Evolutionary conservation across 2,329 filamentous ascomycete genomes (phyloP), one percentile per base, ranked within the genome.

Genomic region (Pestalotiopsis fici): DNA sequence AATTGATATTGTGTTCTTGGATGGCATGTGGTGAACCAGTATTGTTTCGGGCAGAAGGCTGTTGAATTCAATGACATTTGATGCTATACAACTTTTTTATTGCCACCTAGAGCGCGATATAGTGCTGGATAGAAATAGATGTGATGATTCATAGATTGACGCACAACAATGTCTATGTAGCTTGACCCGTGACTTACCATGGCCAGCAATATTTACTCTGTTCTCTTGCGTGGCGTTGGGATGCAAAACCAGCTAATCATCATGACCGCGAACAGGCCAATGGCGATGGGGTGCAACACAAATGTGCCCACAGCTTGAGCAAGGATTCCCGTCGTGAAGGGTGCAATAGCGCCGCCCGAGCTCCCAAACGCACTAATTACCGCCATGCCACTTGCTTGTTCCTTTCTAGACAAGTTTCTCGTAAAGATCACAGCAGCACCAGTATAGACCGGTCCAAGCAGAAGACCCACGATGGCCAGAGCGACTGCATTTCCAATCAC

Each of bases 371-470:
- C 89, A 25, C 86, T 88, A 68, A 93, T 92, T 66, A 92, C 87
- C 2, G 90, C 86, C 71, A 93, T 84, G 1, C 88, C 87, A 55
- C 86, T 88, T 21, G 91, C 85, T 69, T 90, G 87, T 66, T 93
- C 82, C 50, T 84, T 80, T 18, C 86, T 81, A 18, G 85, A 86
- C 76, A 94, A 83, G 43, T 86, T 80, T 50, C 87, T 82, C 65
- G 90, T 85, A 71, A 93, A 90, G 5, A 93, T 83, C 0, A 87
- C 86, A 3, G 87, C 85, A 0, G 90, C 88, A 75, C 91, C 94
- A 0, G 93, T 93, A 74, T 94, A 97, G 4, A 97, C 85, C 0
- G 93, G 93, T 0, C 94, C 93, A 0, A 97, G 82, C 35, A 96
- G 78, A 7, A 96, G 79, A 13, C 94, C 94, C 21, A 96, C 85